phyloP scores from a whole-genome alignment of 2,329 filamentous ascomycete genomes.

The Aspergillus brasiliensis region DNA sequence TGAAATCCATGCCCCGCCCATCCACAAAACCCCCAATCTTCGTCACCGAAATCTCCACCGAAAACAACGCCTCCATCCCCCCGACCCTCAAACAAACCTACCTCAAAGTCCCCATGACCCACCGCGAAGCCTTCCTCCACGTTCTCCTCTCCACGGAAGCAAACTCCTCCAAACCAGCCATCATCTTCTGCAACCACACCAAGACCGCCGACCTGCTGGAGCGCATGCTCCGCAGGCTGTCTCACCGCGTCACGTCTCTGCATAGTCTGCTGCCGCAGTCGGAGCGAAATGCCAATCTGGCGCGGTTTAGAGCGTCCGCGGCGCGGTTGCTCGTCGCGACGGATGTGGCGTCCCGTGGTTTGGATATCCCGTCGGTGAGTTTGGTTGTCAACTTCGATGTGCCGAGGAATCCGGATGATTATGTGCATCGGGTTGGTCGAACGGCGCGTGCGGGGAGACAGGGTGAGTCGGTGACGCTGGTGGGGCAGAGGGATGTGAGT shows the following conservation, averaged over 20 bases:
- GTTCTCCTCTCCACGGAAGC: constrained; percentile 77
- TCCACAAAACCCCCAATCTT: constrained; percentile 76
- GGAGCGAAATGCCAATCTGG: constrained; percentile 83
- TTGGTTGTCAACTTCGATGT: constrained; percentile 95
- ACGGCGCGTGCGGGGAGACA: constrained; percentile 87
- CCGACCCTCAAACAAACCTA: constrained; percentile 80
- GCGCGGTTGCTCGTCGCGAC: constrained; percentile 91
- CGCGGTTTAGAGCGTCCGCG: constrained; percentile 84
- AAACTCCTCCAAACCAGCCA: constrained; percentile 75
- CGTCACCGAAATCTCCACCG: constrained; percentile 79
- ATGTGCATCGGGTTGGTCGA: constrained; percentile 93
- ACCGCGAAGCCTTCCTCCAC: constrained; percentile 94
- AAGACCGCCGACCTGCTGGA: constrained; percentile 86
- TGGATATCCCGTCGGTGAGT: constrained; percentile 90
- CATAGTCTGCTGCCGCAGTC: constrained; percentile 85
- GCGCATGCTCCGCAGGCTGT: constrained; percentile 79
- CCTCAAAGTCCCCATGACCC: constrained; percentile 83
- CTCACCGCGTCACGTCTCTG: constrained; percentile 86
- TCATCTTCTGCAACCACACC: constrained; percentile 94
- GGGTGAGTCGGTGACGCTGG: constrained; percentile 81
- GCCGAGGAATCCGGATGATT: constrained; percentile 93
- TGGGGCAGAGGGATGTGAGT: constrained; percentile 90
- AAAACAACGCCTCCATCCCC: constrained; percentile 72
- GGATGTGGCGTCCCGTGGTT: constrained; percentile 88
- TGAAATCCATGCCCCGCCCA: constrained; percentile 74